Base-by-base conservation (phyloP, 495 filamentous ascomycete species). In the Penicillium atrosanguineum region DNA sequence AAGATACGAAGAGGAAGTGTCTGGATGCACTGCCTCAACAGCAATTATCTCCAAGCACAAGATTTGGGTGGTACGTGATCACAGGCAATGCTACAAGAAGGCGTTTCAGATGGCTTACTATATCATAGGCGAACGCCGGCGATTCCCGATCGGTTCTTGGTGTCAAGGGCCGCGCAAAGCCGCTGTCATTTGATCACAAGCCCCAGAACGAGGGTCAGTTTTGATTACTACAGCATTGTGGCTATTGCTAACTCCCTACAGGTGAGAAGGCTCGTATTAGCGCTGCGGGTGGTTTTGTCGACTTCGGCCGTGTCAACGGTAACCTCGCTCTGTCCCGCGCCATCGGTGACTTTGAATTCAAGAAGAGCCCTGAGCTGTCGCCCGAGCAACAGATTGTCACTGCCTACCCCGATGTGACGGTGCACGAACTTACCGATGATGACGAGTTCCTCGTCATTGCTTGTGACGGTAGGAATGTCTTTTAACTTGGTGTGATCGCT, bases 331-430 rank as follows among this genome's bases (percentile, higher is more conserved):
- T 98, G 37, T 97, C 95, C 44, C 87, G 94, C 67, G 94, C 94
- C 57, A 97, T 98, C 64, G 94, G 94, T 57, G 94, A 98, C 74
- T 98, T 98, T 65, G 94, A 98, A 70, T 98, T 98, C 81, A 98
- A 98, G 83, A 97, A 97, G 81, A 96, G 93, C 70, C 88, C 92
- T 53, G 91, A 96, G 59, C 83, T 98, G 41, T 85, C 92, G 9
- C 94, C 95, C 28, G 95, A 98, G 65, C 88, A 96, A 67, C 94
- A 98, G 69, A 97, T 98, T 38, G 94, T 98, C 14, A 98, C 94
- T 6, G 94, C 95, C 8, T 97, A 85, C 69, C 94, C 94, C 14
- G 94, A 98, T 70, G 90, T 98, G 21, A 87, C 87, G 19, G 79
- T 89, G 39, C 94, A 98, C 62, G 90, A 96, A 26, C 79, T 97